Evolutionary conservation across 1,284 basidiomycete genomes (phyloP).

Genomic region (Cryptococcus sp.): DNA sequence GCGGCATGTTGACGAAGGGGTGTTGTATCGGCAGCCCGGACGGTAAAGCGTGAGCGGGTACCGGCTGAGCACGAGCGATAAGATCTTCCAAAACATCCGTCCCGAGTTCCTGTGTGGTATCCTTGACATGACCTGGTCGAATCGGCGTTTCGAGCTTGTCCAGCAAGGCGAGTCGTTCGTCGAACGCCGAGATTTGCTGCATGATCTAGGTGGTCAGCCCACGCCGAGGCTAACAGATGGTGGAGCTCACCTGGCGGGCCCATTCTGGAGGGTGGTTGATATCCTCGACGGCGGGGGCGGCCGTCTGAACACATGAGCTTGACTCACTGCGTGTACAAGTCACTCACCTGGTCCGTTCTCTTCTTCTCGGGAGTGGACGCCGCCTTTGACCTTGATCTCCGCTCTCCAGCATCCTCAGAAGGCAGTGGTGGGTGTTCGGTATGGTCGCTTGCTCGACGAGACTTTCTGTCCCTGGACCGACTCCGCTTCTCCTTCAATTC

Average conservation of each 20-base stretch:
- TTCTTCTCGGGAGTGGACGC: too few species aligned
- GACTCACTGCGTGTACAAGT: background rate
- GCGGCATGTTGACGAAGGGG: too few species aligned
- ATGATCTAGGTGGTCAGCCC: slow-evolving; percentile 18
- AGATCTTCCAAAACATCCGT: slow-evolving; percentile 27
- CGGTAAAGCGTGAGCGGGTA: too few species aligned
- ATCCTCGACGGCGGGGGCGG: background rate
- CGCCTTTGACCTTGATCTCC: too few species aligned
- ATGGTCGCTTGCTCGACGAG: background rate
- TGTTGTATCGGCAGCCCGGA: too few species aligned
- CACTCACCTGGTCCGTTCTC: background rate
- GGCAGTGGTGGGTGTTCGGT: background rate
- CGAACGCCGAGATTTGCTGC: slow-evolving; percentile 22
- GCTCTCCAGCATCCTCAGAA: background rate
- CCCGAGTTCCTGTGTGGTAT: slow-evolving; percentile 13
- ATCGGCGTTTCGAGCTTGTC: slow-evolving; percentile 4
- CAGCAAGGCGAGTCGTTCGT: slow-evolving; percentile 22
- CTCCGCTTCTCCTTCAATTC: slow-evolving; percentile 1
- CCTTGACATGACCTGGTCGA: background rate
- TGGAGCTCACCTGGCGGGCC: slow-evolving; percentile 28
- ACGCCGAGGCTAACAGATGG: slow-evolving; percentile 3
- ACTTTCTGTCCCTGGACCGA: background rate
- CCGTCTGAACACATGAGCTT: background rate
- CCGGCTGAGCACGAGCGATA: slow-evolving; percentile 19
- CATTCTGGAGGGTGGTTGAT: slow-evolving; percentile 20